These are phyloP conservation scores for Prunus mira DNA, from an alignment of 306 rosid genomes.

Conservation along the genomic window DNA sequence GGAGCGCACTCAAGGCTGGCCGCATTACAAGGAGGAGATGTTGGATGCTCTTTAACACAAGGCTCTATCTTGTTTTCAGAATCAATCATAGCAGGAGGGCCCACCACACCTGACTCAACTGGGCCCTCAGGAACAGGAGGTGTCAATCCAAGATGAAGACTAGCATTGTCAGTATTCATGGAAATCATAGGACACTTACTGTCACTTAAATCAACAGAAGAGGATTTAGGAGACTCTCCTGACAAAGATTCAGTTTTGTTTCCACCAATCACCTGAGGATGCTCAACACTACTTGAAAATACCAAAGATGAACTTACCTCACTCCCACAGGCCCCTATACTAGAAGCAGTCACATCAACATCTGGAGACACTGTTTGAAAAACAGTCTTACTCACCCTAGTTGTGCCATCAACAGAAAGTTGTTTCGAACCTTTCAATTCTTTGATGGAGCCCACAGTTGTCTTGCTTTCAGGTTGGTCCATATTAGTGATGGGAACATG, in stretches of 20 bases:
- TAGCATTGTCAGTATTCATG: slow-evolving; percentile 21
- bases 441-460: slow-evolving; percentile 21
- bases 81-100: slow-evolving; percentile 4
- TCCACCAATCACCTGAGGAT: slow-evolving; percentile 22
- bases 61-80: slow-evolving; percentile 8
- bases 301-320: slow-evolving; percentile 31
- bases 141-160: slow-evolving; percentile 15
- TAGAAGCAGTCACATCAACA: slow-evolving; percentile 24
- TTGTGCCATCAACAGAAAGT: slow-evolving; percentile 25
- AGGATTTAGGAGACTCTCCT: slow-evolving; percentile 36
- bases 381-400: slow-evolving; percentile 27
- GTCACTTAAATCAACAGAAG: slow-evolving; percentile 25
- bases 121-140: slow-evolving; percentile 2
- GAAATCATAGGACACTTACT: slow-evolving; percentile 20
- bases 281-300: slow-evolving; percentile 24
- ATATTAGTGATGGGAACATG: slow-evolving; percentile 12
- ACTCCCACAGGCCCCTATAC: slow-evolving; percentile 16
- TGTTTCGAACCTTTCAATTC: slow-evolving; percentile 36
- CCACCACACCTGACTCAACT: background rate
- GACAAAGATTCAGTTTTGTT: slow-evolving; percentile 31
- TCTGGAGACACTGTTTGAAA: slow-evolving; percentile 27
- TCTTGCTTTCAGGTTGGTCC: slow-evolving; percentile 25
- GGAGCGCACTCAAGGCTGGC: no score
- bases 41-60: slow-evolving; percentile 10
- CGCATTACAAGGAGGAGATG: background rate